phyloP scores from a whole-genome alignment of 2,329 filamentous ascomycete genomes.

The Phyllosticta capitalensis region DNA sequence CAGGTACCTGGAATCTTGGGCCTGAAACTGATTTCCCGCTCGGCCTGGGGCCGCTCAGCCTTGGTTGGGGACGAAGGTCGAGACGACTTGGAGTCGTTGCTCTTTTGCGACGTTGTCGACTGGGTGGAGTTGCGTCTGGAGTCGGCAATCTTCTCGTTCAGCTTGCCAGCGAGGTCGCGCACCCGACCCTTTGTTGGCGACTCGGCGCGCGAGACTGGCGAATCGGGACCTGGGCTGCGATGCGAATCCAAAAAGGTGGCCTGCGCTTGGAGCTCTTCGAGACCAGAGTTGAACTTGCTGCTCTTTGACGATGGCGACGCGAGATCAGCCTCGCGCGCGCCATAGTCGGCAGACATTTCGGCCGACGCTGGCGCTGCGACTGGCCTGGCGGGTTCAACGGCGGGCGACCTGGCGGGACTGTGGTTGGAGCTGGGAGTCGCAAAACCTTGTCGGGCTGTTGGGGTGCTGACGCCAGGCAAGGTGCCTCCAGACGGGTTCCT shows the following conservation, averaged over 20 bases:
- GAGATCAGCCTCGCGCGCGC: conserved; percentile 29
- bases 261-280: conserved; percentile 25
- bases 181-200: conserved; percentile 43
- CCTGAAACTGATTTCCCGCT: conserved; percentile 35
- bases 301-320: conserved; percentile 19
- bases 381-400: conserved; percentile 37
- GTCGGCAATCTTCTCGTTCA: conserved; percentile 33
- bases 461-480: conserved; percentile 34
- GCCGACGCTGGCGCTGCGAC: conserved; percentile 39
- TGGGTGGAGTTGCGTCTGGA: conserved; percentile 38
- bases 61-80: conserved; percentile 22
- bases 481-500: conserved; percentile 31
- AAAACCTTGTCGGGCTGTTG: conserved; percentile 44
- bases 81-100: conserved; percentile 17
- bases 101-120: conserved; percentile 33
- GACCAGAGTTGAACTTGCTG: conserved; percentile 20
- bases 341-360: conserved; percentile 27
- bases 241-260: conserved; percentile 27
- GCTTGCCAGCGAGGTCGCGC: conserved; percentile 42
- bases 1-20: conserved; percentile 45
- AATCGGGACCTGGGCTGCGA: conserved; percentile 17
- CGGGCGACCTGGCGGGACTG: conserved; percentile 52
- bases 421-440: conserved; percentile 50
- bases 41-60: conserved; percentile 20
- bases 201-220: conserved; percentile 27